phyloP scores from a whole-genome alignment of 805 yeast species.

The Torulaspora quercuum region DNA sequence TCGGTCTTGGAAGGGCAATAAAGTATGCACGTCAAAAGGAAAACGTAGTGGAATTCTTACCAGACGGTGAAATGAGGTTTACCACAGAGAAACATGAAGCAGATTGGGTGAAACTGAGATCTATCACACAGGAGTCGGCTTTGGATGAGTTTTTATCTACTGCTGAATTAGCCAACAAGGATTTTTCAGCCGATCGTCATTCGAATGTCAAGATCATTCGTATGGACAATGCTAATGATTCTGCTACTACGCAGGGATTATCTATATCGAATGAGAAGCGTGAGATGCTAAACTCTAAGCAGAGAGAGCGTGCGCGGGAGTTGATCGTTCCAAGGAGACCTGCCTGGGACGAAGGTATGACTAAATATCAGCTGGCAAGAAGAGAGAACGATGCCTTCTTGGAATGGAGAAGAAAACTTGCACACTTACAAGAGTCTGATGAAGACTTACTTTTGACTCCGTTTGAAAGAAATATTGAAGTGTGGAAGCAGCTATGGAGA shows the following conservation, averaged over 20 bases:
- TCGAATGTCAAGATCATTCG: slow-evolving; percentile 80
- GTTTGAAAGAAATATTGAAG: slow-evolving; percentile 94
- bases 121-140: slow-evolving; percentile 92
- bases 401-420: slow-evolving; percentile 91
- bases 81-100: slow-evolving; percentile 83
- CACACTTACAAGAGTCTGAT: slow-evolving; percentile 75
- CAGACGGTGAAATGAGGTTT: slow-evolving; percentile 86
- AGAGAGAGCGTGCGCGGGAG: slow-evolving; percentile 62
- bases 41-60: slow-evolving; percentile 64
- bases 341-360: slow-evolving; percentile 67
- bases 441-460: slow-evolving; percentile 84
- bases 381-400: slow-evolving; percentile 86
- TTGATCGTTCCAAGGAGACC: slow-evolving; percentile 94
- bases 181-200: slow-evolving; percentile 87
- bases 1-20: slow-evolving; percentile 83
- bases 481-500: slow-evolving; percentile 98
- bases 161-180: slow-evolving; percentile 94
- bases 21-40: slow-evolving; percentile 68
- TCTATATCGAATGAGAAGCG: slow-evolving; percentile 66
- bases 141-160: slow-evolving; percentile 92
- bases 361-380: slow-evolving; percentile 74
- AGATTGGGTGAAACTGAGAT: slow-evolving; percentile 82
- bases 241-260: slow-evolving; percentile 49
- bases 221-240: slow-evolving; percentile 50
- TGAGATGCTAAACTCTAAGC: slow-evolving; percentile 54